phyloP scores from a whole-genome alignment of 371 early-diverging fungal genomes.

The Capillidium heterosporum region DNA sequence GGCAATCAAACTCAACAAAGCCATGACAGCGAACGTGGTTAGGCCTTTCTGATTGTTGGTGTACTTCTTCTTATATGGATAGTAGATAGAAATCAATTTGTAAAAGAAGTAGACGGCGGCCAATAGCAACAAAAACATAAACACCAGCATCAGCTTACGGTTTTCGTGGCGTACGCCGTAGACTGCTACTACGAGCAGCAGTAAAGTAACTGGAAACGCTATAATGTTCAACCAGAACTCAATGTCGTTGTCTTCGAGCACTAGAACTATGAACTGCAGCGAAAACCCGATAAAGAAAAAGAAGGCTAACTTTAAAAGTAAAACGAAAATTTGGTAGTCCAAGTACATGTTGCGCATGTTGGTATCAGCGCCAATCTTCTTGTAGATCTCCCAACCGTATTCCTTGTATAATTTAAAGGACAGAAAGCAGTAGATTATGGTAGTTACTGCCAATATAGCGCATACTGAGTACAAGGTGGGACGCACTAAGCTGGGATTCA shows the following conservation, averaged over 20 bases:
- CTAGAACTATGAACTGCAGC: conserved; percentile 65
- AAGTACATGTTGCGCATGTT: conserved; percentile 73
- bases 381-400: conserved; percentile 91
- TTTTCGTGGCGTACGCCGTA: conserved; percentile 53
- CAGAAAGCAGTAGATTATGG: conserved; percentile 11
- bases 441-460: conserved; percentile 10
- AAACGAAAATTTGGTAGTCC: conserved; percentile 69
- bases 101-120: conserved; percentile 69
- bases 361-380: conserved; percentile 84
- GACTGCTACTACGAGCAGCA: conserved; percentile 49
- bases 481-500: background rate
- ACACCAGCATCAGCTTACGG: conserved; percentile 18
- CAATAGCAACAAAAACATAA: conserved; percentile 28
- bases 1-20: conserved; percentile 35
- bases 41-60: background rate
- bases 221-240: conserved; percentile 57
- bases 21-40: conserved; percentile 27
- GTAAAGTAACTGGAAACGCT: conserved; percentile 48
- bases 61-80: conserved; percentile 20
- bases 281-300: conserved; percentile 78
- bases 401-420: conserved; percentile 44
- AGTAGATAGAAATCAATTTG: conserved; percentile 64
- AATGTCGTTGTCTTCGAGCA: conserved; percentile 39
- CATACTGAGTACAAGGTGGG: conserved; percentile 10
- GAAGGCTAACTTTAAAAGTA: conserved; percentile 71